Percentiles rank a stretch among this genome's conserved stretches.
phyloP scores from a whole-genome alignment of 768 basidiomycete species.

The Suillus luteus region DNA sequence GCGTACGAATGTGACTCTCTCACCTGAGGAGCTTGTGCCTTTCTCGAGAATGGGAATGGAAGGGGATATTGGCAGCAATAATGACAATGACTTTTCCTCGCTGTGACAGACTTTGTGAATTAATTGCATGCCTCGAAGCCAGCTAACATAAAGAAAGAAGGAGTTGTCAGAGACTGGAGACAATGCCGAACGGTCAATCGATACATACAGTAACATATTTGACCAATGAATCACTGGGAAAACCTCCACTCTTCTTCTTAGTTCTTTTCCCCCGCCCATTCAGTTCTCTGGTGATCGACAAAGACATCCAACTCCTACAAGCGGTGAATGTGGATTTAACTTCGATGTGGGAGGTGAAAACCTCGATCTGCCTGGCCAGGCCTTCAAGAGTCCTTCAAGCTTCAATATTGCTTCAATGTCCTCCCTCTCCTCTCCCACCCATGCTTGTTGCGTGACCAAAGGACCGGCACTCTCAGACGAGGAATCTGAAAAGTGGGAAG shows the following conservation, averaged over 20 bases:
- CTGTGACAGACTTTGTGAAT: slow-evolving; percentile 56
- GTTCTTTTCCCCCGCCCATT: slow-evolving; percentile 49
- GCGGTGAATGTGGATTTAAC: neutral
- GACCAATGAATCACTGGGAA: slow-evolving; percentile 48
- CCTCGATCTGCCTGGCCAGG: slow-evolving; percentile 69
- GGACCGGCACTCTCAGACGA: slow-evolving; percentile 66
- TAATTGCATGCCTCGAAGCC: slow-evolving; percentile 72
- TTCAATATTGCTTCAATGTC: slow-evolving; percentile 42
- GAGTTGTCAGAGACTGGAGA: slow-evolving; percentile 5
- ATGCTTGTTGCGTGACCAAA: slow-evolving; percentile 66
- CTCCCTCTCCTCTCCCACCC: slow-evolving; percentile 73
- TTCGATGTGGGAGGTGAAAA: slow-evolving; percentile 24
- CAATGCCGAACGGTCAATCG: slow-evolving; percentile 9
- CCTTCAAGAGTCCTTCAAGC: no score
- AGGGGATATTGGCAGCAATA: slow-evolving; percentile 56
- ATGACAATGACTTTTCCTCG: slow-evolving; percentile 51
- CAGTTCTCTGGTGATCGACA: slow-evolving; percentile 71
- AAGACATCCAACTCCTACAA: slow-evolving; percentile 64
- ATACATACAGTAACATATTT: slow-evolving; percentile 42
- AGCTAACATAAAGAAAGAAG: slow-evolving; percentile 45
- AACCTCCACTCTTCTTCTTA: slow-evolving; percentile 51
- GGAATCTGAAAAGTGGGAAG: slow-evolving; percentile 74
- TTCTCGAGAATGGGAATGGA: slow-evolving; percentile 45
- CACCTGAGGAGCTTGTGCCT: slow-evolving; percentile 39
- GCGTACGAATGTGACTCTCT: slow-evolving; percentile 61